Evolutionary conservation across 176 grass and related monocot genomes (phyloP).

Genomic region (Musa schizocarpa): DNA sequence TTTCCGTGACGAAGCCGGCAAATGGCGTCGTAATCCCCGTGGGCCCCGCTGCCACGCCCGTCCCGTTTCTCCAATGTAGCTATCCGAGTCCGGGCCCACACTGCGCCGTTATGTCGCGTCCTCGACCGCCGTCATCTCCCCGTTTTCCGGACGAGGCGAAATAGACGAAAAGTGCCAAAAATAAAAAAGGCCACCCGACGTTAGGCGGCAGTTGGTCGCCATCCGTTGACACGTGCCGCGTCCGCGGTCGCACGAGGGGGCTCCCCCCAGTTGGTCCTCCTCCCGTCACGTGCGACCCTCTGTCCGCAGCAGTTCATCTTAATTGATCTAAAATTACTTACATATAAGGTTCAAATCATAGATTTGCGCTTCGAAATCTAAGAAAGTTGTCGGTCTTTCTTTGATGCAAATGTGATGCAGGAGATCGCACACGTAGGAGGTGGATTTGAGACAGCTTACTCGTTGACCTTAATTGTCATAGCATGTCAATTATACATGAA

Average conservation of each 20-base stretch:
- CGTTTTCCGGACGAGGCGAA: too few species aligned
- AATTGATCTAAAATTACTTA: too few species aligned
- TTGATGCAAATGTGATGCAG: too few species aligned
- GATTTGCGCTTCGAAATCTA: too few species aligned
- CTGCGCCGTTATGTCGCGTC: neutral
- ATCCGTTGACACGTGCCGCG: neutral
- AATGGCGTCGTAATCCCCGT: neutral
- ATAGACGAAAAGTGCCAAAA: neutral
- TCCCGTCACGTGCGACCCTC: neutral
- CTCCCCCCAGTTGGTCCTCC: neutral
- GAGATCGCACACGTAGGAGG: too few species aligned
- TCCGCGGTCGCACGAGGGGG: neutral
- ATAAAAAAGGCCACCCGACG: neutral
- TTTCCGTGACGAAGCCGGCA: constrained; percentile 4
- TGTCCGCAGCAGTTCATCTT: too few species aligned
- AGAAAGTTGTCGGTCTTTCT: too few species aligned
- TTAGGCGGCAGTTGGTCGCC: neutral
- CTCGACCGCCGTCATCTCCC: neutral
- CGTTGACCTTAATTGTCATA: too few species aligned
- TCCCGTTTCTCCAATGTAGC: neutral
- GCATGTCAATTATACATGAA: too few species aligned
- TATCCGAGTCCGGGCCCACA: neutral
- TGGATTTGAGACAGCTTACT: too few species aligned
- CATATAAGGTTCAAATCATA: too few species aligned
- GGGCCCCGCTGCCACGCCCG: neutral